phyloP scores from a whole-genome alignment of 352 stramenopile species.

The Pythium grandisporangium region DNA sequence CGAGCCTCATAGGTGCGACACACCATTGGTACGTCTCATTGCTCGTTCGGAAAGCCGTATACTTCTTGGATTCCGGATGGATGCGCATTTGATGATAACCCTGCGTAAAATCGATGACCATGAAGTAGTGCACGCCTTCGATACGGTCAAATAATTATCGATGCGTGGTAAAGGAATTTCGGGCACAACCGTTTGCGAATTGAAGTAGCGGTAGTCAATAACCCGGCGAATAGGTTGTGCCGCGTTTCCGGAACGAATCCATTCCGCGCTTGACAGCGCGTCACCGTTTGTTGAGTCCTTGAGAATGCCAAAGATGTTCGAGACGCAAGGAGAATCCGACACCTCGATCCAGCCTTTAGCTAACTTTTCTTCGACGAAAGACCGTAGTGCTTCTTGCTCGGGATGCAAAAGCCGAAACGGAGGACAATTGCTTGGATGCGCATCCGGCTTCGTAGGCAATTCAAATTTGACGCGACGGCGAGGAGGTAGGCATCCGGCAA shows the following conservation, averaged over 20 bases:
- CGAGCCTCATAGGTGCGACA: slow-evolving; percentile 27
- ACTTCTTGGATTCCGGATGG: slow-evolving; percentile 4
- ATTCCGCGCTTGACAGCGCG: slow-evolving; percentile 5
- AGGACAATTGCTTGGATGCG: slow-evolving; percentile 1
- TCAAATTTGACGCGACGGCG: slow-evolving; percentile 6
- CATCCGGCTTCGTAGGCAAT: slow-evolving; percentile 10
- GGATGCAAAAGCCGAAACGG: slow-evolving; percentile 9
- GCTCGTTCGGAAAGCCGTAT: slow-evolving; percentile 21
- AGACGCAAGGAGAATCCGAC: slow-evolving; percentile 8
- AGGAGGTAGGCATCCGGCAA: slow-evolving; percentile 5
- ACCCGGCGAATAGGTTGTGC: slow-evolving; percentile 3
- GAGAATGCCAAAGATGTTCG: slow-evolving; percentile 14
- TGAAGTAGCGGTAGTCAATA: not conserved
- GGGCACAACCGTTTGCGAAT: not conserved
- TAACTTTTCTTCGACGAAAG: slow-evolving; percentile 7
- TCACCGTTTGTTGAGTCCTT: slow-evolving; percentile 12
- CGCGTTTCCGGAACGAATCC: slow-evolving; percentile 3
- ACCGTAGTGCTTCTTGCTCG: slow-evolving; percentile 3
- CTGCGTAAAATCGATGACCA: slow-evolving; percentile 15
- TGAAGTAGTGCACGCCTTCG: slow-evolving; percentile 2
- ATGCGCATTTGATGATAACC: slow-evolving; percentile 22
- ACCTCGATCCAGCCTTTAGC: slow-evolving; percentile 9
- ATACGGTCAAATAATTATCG: not conserved
- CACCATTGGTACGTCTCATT: slow-evolving; percentile 29
- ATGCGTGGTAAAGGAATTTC: not conserved